Evolutionary conservation across 345 rosid genomes (phyloP), one percentile per base, ranked within the genome.

Genomic region (Brassica nigra): DNA sequence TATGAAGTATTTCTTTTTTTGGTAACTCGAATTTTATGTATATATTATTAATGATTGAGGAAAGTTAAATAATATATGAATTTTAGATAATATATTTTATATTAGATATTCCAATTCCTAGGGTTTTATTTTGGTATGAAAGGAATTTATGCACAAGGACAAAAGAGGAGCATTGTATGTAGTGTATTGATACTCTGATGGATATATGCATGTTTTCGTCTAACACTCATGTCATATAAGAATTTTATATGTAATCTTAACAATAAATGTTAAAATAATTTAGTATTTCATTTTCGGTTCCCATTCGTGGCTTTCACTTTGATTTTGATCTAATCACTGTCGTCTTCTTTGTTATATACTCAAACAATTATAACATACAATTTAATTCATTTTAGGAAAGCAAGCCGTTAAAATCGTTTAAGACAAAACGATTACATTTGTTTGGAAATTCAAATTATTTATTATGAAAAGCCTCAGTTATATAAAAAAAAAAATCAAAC

Each of bases 61-160:
- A 79, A 11, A 68, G 61, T 65, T 65, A 61, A 73, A 79, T 68
- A 74, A 62, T 61, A 74, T 73, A 65, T 33, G 15, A 59, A 23
- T 59, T 62, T 27, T 2, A 11, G 8, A 61, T 62, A 62, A 62
- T 39, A 18, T 65, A 49, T 65, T 52, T 58, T 65, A 16, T 62
- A 20, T 57, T 29, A 23, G 49, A 59, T 79, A 74, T 68, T 73
- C 59, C 36, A 62, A 18, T 79, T 54, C 9, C 78, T 80, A 80
- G 83, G 83, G 83, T 28, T 79, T 79, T 59, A 3, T 68, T 55
- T 67, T 64, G 75, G 83, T 80, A 80, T 80, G 71, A 80, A 75
- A 69, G 79, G 83, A 80, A 80, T 80, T 80, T 80, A 69, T 74
- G 76, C 78, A 74, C 34, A 49, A 74, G 20, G 71, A 80, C 79